Evolutionary conservation across 768 basidiomycete species (phyloP).

Genomic region (Suillus weaverae): DNA sequence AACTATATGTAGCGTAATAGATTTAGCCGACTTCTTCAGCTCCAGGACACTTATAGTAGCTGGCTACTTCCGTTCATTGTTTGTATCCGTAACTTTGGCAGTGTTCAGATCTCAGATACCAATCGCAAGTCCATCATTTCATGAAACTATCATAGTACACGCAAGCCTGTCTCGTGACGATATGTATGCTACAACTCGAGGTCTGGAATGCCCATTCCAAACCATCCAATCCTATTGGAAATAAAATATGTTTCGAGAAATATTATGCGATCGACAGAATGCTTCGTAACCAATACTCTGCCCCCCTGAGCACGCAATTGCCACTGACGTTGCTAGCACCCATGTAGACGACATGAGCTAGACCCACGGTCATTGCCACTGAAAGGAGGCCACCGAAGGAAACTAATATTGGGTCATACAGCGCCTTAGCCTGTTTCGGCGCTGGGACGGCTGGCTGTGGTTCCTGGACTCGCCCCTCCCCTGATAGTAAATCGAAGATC

Average conservation of each 20-base stretch:
- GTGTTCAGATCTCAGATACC: not conserved
- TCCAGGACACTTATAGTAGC: slow-evolving; percentile 29
- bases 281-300: not conserved
- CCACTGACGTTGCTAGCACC: not conserved
- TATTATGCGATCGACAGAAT: not conserved
- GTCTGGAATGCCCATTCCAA: not conserved
- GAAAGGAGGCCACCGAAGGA: not conserved
- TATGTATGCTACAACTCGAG: not conserved
- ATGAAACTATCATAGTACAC: not conserved
- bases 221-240: not conserved
- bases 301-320: not conserved
- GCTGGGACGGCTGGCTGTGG: not conserved
- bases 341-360: not conserved
- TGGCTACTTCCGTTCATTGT: slow-evolving; percentile 28
- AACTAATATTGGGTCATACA: not conserved
- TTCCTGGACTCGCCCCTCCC: not conserved
- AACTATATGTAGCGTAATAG: not conserved
- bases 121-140: not conserved
- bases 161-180: not conserved
- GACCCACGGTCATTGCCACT: not conserved
- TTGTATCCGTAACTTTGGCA: slow-evolving; percentile 3
- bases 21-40: slow-evolving; percentile 13
- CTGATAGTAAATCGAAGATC: slow-evolving; percentile 41
- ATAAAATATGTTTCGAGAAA: not conserved
- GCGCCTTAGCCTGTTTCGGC: not conserved